Base-by-base conservation (phyloP, 352 stramenopile genomes). In the Globisporangium rhizosaccharum region DNA sequence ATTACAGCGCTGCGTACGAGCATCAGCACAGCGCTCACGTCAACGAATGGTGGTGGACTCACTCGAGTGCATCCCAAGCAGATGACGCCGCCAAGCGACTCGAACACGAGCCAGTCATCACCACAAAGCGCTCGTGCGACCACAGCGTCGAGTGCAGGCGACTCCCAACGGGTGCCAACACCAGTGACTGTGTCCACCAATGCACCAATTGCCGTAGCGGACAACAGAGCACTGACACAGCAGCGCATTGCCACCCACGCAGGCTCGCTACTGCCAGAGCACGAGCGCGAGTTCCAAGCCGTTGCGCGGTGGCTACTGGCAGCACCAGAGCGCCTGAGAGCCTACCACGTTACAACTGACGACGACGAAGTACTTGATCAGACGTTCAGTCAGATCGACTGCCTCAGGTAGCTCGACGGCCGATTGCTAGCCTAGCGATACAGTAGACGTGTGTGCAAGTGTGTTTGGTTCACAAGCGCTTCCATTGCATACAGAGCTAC, bases 241-340 rank as follows among this genome's bases (percentile, higher is more conserved):
- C 11, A 54, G 18, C 20, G 0, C 33, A 11, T 36, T 48, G 25
- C 18, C 10, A 12, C 7, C 18, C 2, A 30, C 36, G 9, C 11
- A 46, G 30, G 15, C 1, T 1, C 15, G 15, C 44, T 36, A n/a
- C 64, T 60, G 41, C 30, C 47, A 30, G 60, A 53, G 0, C 58
- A 75, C 53, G 73, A 86, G 49, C 47, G 48, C 1, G 66, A 76
- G n/a, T 85, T 83, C 51, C 59, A 70, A 37, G 63, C 62, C 18
- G 68, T 85, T 2, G 71, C 67, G 3, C 65, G 67, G 0, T 62
- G 66, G 37, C 42, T 85, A 12, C 71, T 77, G 3, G 18, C 33
- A 11, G 20, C 50, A 2, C 41, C 59, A 33, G 59, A 41, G 8
- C 11, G 26, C 3, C 53, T 57, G 0, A 10, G 20, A 12, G 11